Evolutionary conservation across 2,329 filamentous ascomycete genomes (phyloP), one percentile per base, ranked within the genome.

Genomic region (Aplosporella prunicola): DNA sequence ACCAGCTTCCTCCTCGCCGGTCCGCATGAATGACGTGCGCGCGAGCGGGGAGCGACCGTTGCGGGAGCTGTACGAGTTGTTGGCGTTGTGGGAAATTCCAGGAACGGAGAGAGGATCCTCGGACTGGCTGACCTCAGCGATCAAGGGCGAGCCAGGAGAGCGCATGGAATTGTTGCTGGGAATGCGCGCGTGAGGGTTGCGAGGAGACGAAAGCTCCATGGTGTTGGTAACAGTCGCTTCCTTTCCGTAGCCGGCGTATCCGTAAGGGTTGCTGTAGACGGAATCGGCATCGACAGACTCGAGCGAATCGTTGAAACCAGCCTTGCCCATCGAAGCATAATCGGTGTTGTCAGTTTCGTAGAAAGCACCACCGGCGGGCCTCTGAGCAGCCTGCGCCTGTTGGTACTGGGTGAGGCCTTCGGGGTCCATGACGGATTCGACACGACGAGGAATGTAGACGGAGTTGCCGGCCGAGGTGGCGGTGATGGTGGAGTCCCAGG

Each of bases 381-480:
- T 55, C 43, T 68, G 61, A 22, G 53, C 50, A 38, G 62, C 50
- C 52, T 82, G 81, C 2, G 79, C 77, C 50, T 83, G 72, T 49
- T 78, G 72, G 53, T 87, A 84, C 51, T 85, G 82, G 45, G 71
- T 72, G 23, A 76, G 73, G 51, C 89, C 83, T 55, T 91, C 83
- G 5, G 81, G 78, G 44, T 76, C 76, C 74, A 93, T 83, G 50
- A 89, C 75, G 50, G 73, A 82, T 49, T 88, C 81, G 32, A 87
- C 76, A 27, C 75, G 68, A 9, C 75, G 71, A 1, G 82, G 81
- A 52, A 80, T 62, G 48, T 77, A 78, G 20, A 86, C 67, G 0
- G 76, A 79, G 38, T 40, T 34, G 32, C 60, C 65, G 8, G 61
- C 69, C 0, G 74, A 78, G 14, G 66, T 68, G 3, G 62, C 68